A percentile compares a stretch with the other conserved stretches of the same genome.
Conservation (phyloP, 2,329 filamentous ascomycete species). For the Nemania diffusa region DNA sequence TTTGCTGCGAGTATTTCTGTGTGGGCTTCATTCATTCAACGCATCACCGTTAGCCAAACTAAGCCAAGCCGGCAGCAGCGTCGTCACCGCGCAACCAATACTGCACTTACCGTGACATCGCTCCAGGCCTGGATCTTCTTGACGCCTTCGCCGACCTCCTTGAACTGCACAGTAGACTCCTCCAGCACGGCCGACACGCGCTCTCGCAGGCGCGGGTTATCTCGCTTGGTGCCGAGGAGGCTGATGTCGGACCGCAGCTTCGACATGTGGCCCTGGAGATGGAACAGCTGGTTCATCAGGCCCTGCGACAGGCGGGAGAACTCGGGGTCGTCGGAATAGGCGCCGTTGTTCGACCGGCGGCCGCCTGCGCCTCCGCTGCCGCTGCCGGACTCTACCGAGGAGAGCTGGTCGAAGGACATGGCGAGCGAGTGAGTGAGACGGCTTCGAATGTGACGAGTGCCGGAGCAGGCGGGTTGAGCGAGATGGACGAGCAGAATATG, state of each 20-base stretch:
- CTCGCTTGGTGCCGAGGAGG: conserved; percentile 87
- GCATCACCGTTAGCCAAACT: conserved; percentile 16
- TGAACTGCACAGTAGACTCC: conserved; percentile 86
- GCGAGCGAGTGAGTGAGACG: conserved; percentile 18
- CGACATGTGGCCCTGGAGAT: conserved; percentile 86
- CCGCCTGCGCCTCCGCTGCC: conserved; percentile 62
- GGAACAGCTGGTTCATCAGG: conserved; percentile 89
- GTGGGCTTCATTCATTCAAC: conserved; percentile 70
- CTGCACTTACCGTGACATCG: conserved; percentile 76
- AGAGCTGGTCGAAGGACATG: conserved; percentile 94
- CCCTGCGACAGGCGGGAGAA: conserved; percentile 85
- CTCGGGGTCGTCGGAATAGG: conserved; percentile 89
- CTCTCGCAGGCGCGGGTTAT: conserved; percentile 90
- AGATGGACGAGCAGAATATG: not conserved
- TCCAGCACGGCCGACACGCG: conserved; percentile 88
- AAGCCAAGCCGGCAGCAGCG: not conserved
- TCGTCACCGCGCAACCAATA: not conserved
- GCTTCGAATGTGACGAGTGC: not conserved
- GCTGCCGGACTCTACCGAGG: conserved; percentile 81
- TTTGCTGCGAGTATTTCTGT: conserved; percentile 96
- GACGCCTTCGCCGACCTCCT: conserved; percentile 90
- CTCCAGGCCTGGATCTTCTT: conserved; percentile 92
- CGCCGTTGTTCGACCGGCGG: conserved; percentile 56
- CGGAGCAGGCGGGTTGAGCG: not conserved
- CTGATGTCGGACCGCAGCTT: conserved; percentile 85